Evolutionary conservation across 345 rosid genomes (phyloP).

Genomic region (Litchi chinensis): DNA sequence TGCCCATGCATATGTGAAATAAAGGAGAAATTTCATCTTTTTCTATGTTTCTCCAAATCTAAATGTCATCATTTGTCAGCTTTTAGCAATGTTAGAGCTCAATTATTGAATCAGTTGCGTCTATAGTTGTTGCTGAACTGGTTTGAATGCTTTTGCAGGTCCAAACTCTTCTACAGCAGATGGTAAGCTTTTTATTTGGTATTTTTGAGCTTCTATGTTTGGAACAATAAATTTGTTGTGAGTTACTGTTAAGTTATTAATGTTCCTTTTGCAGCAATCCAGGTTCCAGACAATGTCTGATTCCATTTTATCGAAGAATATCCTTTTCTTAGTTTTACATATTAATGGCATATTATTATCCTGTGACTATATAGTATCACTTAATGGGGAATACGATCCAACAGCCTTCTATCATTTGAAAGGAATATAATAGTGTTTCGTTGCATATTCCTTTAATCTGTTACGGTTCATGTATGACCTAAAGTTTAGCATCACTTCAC

Average conservation of each 20-base stretch:
- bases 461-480: background rate
- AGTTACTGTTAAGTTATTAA: constrained; percentile 11
- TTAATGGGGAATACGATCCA: background rate
- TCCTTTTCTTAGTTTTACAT: constrained; percentile 51
- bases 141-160: constrained; percentile 47
- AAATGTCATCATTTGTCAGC: background rate
- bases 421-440: background rate
- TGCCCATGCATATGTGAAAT: background rate
- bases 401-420: background rate
- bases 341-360: background rate
- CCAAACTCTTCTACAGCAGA: constrained; percentile 87
- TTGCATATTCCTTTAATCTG: constrained; percentile 1
- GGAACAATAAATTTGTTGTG: background rate
- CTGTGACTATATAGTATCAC: background rate
- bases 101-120: constrained; percentile 9
- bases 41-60: background rate
- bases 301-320: constrained; percentile 86
- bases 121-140: constrained; percentile 12
- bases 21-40: background rate
- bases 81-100: background rate
- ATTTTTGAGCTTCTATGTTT: constrained; percentile 15
- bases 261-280: constrained; percentile 64
- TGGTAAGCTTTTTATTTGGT: constrained; percentile 49
- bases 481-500: background rate
- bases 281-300: constrained; percentile 94